A percentile compares a stretch with the other conserved stretches of the same genome.
Evolutionary conservation across 768 basidiomycete genomes (phyloP).

Genomic region (Calocybe gangraenosa): DNA sequence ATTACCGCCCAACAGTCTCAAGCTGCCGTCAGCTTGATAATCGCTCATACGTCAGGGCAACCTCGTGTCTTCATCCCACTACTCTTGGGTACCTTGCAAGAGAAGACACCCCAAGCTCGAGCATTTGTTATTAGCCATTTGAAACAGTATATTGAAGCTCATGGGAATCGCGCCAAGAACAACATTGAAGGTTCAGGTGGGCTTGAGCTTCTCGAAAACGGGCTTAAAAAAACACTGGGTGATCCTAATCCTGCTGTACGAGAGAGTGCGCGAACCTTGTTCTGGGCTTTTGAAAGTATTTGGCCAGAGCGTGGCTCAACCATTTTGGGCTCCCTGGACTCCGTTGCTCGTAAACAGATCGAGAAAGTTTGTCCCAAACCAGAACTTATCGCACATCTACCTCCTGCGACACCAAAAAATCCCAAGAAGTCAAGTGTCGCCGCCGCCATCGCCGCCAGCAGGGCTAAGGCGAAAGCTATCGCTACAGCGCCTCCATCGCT

Average conservation of each 20-base stretch:
- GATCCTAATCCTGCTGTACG: conserved; percentile 81
- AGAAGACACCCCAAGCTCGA: conserved; percentile 79
- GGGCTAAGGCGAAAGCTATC: conserved; percentile 82
- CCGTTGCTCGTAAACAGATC: conserved; percentile 69
- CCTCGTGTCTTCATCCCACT: conserved; percentile 67
- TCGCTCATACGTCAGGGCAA: conserved; percentile 65
- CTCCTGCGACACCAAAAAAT: conserved; percentile 49
- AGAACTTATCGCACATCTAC: conserved; percentile 32
- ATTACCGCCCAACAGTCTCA: conserved; percentile 87
- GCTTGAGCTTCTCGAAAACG: conserved; percentile 69
- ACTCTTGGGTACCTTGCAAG: conserved; percentile 64
- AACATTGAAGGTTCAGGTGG: conserved; percentile 67
- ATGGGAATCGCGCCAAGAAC: conserved; percentile 59
- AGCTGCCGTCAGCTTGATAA: conserved; percentile 58
- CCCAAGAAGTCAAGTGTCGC: conserved; percentile 80
- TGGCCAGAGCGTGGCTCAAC: conserved; percentile 69
- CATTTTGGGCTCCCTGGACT: conserved; percentile 68
- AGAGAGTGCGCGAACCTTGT: conserved; percentile 66
- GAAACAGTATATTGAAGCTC: conserved; percentile 68
- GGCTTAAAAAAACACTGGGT: conserved; percentile 63
- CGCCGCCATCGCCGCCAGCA: conserved; percentile 85
- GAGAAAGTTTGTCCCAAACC: conserved; percentile 80
- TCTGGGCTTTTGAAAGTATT: conserved; percentile 75
- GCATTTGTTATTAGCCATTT: conserved; percentile 65
- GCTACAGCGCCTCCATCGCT: conserved; percentile 77